Conservation (phyloP, 805 yeast species). For the Brettanomyces naardenensis region DNA sequence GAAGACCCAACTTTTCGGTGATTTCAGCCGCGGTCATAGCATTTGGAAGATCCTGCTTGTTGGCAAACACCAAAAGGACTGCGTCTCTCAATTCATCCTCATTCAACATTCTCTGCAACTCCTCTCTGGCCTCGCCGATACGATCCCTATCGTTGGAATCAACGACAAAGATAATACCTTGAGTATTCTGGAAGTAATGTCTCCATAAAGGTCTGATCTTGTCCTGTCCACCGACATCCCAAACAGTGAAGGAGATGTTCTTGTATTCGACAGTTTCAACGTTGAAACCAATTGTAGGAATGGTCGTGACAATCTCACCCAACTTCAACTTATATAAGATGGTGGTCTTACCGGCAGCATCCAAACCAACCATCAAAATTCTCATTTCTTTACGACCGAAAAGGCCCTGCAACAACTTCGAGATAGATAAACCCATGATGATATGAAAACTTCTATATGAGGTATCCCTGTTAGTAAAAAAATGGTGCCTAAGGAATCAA, state of each 20-base stretch:
- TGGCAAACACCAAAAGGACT: conserved; percentile 89
- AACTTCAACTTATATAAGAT: conserved; percentile 89
- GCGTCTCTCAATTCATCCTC: conserved; percentile 98
- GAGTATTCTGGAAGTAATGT: conserved; percentile 97
- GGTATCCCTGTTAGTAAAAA: neutral
- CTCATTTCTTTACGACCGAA: conserved; percentile 98
- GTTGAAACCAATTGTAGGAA: conserved; percentile 95
- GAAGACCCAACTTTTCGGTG: conserved; percentile 93
- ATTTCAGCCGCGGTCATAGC: conserved; percentile 99
- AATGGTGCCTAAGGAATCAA: too few relatives aligned
- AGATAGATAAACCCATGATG: conserved; percentile 86
- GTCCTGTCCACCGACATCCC: conserved; percentile 99
- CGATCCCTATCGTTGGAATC: conserved; percentile 98
- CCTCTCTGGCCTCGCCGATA: conserved; percentile 96
- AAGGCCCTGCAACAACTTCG: conserved; percentile 89
- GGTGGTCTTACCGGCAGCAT: conserved; percentile 98
- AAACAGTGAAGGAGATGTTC: conserved; percentile 92
- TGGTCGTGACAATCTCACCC: conserved; percentile 93
- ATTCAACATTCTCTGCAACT: conserved; percentile 94
- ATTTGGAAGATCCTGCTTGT: conserved; percentile 97
- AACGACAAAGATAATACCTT: conserved; percentile 95
- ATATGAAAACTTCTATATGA: neutral
- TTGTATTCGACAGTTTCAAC: conserved; percentile 97
- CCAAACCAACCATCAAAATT: conserved; percentile 96
- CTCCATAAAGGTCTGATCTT: conserved; percentile 98